Evolutionary conservation across 495 filamentous ascomycete genomes (phyloP).

Genomic region (Penicillium argentinense): DNA sequence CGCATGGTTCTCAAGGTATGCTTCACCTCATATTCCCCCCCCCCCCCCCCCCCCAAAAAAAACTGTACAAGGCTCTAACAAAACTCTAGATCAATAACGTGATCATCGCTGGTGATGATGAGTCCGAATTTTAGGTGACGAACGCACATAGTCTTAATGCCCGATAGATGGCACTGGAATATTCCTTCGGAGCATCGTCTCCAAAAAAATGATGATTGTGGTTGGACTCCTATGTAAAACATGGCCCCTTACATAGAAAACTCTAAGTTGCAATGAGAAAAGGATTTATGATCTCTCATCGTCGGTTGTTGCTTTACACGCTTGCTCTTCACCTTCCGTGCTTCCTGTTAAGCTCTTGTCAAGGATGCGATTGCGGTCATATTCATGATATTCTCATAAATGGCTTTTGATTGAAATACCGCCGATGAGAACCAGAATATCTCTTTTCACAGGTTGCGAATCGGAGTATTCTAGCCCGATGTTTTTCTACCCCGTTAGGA

Average conservation of each 20-base stretch:
- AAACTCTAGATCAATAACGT: conserved; percentile 74
- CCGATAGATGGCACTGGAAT: conserved; percentile 13
- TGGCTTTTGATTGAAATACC: too few relatives aligned
- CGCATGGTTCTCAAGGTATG: conserved; percentile 98
- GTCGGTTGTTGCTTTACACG: not conserved
- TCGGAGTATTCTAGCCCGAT: too few relatives aligned
- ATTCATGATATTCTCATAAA: too few relatives aligned
- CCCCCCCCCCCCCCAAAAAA: too few relatives aligned
- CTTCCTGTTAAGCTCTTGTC: too few relatives aligned
- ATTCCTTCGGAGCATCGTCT: conserved; percentile 8
- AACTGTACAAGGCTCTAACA: conserved; percentile 22
- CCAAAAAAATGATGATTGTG: conserved; percentile 26
- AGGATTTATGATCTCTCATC: conserved; percentile 27
- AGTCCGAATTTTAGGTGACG: conserved; percentile 79
- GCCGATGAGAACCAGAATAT: too few relatives aligned
- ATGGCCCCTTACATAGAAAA: conserved; percentile 33
- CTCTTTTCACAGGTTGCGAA: too few relatives aligned
- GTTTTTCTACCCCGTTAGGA: too few relatives aligned
- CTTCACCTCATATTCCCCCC: too few relatives aligned
- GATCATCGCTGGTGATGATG: conserved; percentile 88
- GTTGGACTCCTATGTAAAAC: conserved; percentile 32
- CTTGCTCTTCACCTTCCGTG: too few relatives aligned
- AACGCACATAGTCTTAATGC: conserved; percentile 25
- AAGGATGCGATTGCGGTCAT: too few relatives aligned
- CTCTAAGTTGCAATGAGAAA: conserved; percentile 29